Conservation (phyloP, 192 early-diverging fungal species). For the Powellomyces hirtus region DNA sequence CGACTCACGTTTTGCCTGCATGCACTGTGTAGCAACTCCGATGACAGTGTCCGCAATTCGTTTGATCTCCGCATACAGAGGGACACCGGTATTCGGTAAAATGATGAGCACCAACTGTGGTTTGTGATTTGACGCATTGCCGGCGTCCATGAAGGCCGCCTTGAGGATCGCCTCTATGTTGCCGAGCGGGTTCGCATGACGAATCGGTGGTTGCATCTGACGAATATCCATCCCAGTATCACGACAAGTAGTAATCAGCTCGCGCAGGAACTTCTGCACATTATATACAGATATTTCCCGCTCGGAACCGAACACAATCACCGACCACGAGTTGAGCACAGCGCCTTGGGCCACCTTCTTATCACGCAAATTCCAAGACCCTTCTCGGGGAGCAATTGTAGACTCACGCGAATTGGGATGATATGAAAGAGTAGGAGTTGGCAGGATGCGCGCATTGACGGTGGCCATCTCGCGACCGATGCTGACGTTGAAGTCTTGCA, state of each 20-base stretch:
- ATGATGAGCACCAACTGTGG: conserved; percentile 83
- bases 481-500: conserved; percentile 72
- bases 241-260: conserved; percentile 68
- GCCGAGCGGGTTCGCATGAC: conserved; percentile 57
- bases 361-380: conserved; percentile 87
- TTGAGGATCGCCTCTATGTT: conserved; percentile 68
- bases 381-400: conserved; percentile 56
- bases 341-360: conserved; percentile 73
- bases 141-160: conserved; percentile 67
- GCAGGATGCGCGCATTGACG: conserved; percentile 75
- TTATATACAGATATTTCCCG: conserved; percentile 41
- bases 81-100: conserved; percentile 75
- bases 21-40: conserved; percentile 89
- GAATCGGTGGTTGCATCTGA: conserved; percentile 55
- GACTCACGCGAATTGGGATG: conserved; percentile 56
- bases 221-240: conserved; percentile 63
- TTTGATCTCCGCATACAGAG: conserved; percentile 85
- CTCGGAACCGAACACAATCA: conserved; percentile 71
- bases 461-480: conserved; percentile 64
- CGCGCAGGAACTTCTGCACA: conserved; percentile 70
- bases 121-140: conserved; percentile 52
- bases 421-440: conserved; percentile 73
- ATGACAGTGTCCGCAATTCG: conserved; percentile 83
- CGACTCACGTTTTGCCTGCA: conserved; percentile 75
- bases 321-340: conserved; percentile 72